phyloP scores from a whole-genome alignment of 2,329 filamentous ascomycete species.

The Cladosporium sp. region DNA sequence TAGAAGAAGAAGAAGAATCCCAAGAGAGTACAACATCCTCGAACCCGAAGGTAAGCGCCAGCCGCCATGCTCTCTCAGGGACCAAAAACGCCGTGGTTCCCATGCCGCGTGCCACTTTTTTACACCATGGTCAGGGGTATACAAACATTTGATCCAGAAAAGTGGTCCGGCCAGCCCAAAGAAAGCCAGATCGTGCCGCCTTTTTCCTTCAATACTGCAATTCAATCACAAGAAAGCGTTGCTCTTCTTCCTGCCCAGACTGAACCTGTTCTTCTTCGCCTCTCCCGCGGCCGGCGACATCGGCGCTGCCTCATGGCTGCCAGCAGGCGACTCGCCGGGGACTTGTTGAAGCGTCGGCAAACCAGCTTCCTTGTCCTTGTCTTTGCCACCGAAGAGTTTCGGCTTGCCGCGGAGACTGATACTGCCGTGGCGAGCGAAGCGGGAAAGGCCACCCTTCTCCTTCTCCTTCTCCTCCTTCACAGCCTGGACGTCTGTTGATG shows the following conservation, averaged over 20 bases:
- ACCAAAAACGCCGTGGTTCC: background rate
- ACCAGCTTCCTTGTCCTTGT: constrained; percentile 30
- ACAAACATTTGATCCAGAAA: too few species aligned
- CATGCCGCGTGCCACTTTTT: background rate
- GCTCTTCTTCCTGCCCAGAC: constrained; percentile 71
- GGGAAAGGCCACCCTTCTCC: constrained; percentile 53
- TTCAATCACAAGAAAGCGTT: constrained; percentile 30
- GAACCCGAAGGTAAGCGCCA: too few species aligned
- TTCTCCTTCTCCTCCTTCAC: constrained; percentile 14
- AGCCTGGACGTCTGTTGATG: background rate
- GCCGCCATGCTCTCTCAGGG: background rate
- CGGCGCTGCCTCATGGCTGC: constrained; percentile 19
- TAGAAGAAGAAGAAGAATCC: background rate
- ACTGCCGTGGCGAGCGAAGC: constrained; percentile 64
- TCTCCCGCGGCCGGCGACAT: constrained; percentile 32
- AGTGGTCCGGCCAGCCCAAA: too few species aligned
- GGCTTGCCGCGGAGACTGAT: constrained; percentile 79
- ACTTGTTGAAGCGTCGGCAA: constrained; percentile 26
- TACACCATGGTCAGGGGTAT: background rate
- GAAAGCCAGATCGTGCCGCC: background rate
- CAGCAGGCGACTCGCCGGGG: constrained; percentile 24
- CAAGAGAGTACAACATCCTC: background rate
- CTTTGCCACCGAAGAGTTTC: constrained; percentile 62
- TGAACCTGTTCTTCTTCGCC: constrained; percentile 64
- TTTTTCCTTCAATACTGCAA: too few species aligned